Evolutionary conservation across 805 yeast genomes (phyloP), one percentile per base, ranked within the genome.

Genomic region (Wickerhamiella lipophila): DNA sequence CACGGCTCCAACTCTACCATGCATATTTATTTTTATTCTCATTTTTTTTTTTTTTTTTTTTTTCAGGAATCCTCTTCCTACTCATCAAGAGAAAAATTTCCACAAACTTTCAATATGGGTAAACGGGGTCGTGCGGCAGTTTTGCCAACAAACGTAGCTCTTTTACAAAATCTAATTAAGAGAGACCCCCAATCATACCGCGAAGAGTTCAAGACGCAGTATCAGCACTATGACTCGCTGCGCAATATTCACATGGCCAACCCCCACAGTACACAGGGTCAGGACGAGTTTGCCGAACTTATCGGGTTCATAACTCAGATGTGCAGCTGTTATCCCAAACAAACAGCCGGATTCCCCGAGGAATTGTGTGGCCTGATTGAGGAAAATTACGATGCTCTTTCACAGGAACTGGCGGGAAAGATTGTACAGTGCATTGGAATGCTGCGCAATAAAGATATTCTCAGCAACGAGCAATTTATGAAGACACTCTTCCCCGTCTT

Each of bases 251-350:
- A 83, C 60, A 68, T 86, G 63, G 68, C 80, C 53, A 83, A 83
- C 63, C 87, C 88, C 1, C 72, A 73, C 6, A 64, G 72, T 3
- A 75, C 78, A 25, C 75, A 75, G 47, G 76, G 76, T 27, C 74
- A 75, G 51, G 79, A 75, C 35, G 82, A 81, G 56, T 83, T 92
- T 61, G 76, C 76, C 8, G 97, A 88, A 55, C 70, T 88, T 52
- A 78, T 92, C 49, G 94, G 95, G 0, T 89, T 92, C 61, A 81
- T 92, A 42, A 75, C 95, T 15, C 96, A 95, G 42, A 96, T 92
- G 44, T 85, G 95, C 61, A 68, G 76, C 11, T 87, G 95, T 57
- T 92, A 79, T 61, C 95, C 96, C 5, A 77, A 81, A 53, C 95
- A 89, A 56, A 89, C 98, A 1, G 77, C 76, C 3, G 73, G 72